A percentile compares a stretch with the other conserved stretches of the same genome.
Conservation (phyloP, 1,139 yeast genomes). For the Suhomyces maxii region DNA sequence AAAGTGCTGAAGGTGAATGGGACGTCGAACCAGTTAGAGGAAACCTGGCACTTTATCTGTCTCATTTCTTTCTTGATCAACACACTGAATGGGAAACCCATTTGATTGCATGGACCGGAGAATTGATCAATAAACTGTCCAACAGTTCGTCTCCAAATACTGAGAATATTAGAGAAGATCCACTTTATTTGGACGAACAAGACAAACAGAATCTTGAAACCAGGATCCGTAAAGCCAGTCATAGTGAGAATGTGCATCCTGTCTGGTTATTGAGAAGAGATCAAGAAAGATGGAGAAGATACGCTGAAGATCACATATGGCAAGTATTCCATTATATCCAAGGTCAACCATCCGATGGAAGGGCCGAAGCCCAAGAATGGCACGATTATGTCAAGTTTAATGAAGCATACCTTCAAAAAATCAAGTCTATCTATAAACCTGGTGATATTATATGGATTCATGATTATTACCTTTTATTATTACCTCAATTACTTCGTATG, state of each 20-base stretch:
- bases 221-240: slow-evolving; percentile 43
- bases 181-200: slow-evolving; percentile 57
- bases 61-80: slow-evolving; percentile 63
- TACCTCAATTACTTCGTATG: slow-evolving; percentile 87
- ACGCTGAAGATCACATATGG: slow-evolving; percentile 92
- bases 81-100: slow-evolving; percentile 84
- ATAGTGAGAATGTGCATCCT: slow-evolving; percentile 65
- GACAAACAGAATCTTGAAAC: slow-evolving; percentile 53
- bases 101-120: slow-evolving; percentile 96
- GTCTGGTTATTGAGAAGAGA: slow-evolving; percentile 80
- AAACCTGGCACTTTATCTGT: slow-evolving; percentile 79
- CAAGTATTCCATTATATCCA: slow-evolving; percentile 92
- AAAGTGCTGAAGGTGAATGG: slow-evolving; percentile 41
- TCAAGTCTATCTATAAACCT: slow-evolving; percentile 69
- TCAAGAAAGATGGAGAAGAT: slow-evolving; percentile 77
- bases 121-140: slow-evolving; percentile 49
- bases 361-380: slow-evolving; percentile 80
- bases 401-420: slow-evolving; percentile 82
- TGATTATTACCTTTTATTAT: slow-evolving; percentile 80
- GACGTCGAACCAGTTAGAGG: slow-evolving; percentile 72
- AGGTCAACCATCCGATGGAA: slow-evolving; percentile 63
- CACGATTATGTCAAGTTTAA: slow-evolving; percentile 86
- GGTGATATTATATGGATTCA: slow-evolving; percentile 97
- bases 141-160: slow-evolving; percentile 18
- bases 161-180: slow-evolving; percentile 49